Conservation (phyloP, 2,329 filamentous ascomycete species). For the Fusarium nurragi region DNA sequence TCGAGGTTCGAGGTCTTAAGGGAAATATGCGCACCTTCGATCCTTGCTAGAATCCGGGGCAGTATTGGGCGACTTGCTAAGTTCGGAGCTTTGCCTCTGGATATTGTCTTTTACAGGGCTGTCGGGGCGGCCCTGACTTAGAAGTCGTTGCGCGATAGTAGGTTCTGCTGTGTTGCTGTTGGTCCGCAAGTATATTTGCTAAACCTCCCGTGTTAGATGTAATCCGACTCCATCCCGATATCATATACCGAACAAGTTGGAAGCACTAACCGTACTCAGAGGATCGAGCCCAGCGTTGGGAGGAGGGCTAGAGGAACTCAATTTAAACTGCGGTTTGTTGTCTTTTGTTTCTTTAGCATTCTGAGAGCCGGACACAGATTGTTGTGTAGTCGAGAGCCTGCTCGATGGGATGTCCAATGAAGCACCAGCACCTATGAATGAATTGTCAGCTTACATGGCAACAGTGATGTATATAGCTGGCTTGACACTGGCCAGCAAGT, state of each 20-base stretch:
- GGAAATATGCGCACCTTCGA: slow-evolving; percentile 68
- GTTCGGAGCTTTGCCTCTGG: slow-evolving; percentile 55
- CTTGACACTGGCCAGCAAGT: slow-evolving; percentile 6
- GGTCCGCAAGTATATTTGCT: slow-evolving; percentile 55
- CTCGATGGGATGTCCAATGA: slow-evolving; percentile 40
- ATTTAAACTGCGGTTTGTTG: slow-evolving; percentile 43
- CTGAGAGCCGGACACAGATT: slow-evolving; percentile 68
- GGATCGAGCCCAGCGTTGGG: slow-evolving; percentile 49
- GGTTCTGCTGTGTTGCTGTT: slow-evolving; percentile 49
- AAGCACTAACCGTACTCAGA: slow-evolving; percentile 49
- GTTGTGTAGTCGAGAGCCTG: slow-evolving; percentile 43
- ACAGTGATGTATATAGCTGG: slow-evolving; percentile 2
- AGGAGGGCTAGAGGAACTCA: slow-evolving; percentile 40
- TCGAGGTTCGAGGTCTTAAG: background rate
- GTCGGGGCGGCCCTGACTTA: slow-evolving; percentile 62
- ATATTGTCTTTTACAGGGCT: slow-evolving; percentile 57
- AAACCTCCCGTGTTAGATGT: slow-evolving; percentile 8
- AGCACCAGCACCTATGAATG: slow-evolving; percentile 35
- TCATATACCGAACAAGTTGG: background rate
- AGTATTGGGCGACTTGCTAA: slow-evolving; percentile 49
- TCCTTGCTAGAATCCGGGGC: slow-evolving; percentile 64
- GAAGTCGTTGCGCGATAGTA: slow-evolving; percentile 65
- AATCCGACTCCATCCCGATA: background rate
- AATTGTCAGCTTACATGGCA: slow-evolving; percentile 43
- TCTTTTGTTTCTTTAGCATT: slow-evolving; percentile 50